Conservation (phyloP, 2,329 filamentous ascomycete genomes). For the Talaromyces sp. region DNA sequence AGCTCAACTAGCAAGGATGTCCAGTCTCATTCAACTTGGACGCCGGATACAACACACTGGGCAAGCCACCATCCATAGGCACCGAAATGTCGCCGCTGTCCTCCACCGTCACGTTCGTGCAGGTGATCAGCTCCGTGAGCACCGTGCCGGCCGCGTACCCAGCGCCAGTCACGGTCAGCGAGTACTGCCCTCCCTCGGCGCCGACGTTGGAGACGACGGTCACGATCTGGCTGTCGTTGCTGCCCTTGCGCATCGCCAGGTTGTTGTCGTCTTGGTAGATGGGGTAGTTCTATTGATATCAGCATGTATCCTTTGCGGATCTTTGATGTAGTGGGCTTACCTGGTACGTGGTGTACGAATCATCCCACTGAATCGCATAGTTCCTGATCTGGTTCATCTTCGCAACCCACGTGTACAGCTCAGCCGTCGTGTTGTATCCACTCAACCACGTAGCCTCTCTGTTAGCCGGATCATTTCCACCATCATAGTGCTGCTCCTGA, state of each 20-base stretch:
- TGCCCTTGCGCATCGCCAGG: conserved; percentile 39
- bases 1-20: neutral
- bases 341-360: conserved; percentile 36
- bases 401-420: conserved; percentile 48
- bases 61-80: conserved; percentile 38
- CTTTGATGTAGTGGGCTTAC: conserved; percentile 11
- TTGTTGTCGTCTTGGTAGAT: conserved; percentile 42
- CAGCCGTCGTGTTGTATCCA: conserved; percentile 41
- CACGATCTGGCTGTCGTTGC: conserved; percentile 35
- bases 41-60: conserved; percentile 30
- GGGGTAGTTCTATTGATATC: conserved; percentile 26
- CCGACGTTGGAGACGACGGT: conserved; percentile 43
- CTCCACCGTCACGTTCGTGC: conserved; percentile 39
- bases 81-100: conserved; percentile 41
- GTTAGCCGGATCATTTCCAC: conserved; percentile 45
- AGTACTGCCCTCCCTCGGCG: conserved; percentile 19
- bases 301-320: neutral
- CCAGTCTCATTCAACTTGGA: neutral
- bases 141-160: conserved; percentile 19
- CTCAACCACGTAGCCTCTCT: conserved; percentile 58
- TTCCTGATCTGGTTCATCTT: conserved; percentile 49
- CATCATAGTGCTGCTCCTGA: conserved; percentile 59
- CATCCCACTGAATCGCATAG: conserved; percentile 34
- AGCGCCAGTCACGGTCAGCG: conserved; percentile 20
- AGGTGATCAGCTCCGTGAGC: conserved; percentile 31